phyloP scores from a whole-genome alignment of 768 basidiomycete species.

The Macrocybe gigantea region DNA sequence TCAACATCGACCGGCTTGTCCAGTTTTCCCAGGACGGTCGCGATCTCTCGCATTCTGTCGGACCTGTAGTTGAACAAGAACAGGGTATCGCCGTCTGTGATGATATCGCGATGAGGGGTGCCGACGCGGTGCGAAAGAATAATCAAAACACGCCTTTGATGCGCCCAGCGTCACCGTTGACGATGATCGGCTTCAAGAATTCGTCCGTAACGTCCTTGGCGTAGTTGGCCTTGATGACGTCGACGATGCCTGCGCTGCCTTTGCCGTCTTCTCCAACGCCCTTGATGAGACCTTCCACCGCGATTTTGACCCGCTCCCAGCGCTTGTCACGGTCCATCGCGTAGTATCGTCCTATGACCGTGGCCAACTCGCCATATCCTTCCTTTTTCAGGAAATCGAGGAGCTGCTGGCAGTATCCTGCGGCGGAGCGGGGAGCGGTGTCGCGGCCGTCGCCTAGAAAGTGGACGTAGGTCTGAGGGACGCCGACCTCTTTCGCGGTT shows the following conservation, averaged over 20 bases:
- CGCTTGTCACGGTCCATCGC: slow-evolving; percentile 97
- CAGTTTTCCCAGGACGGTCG: slow-evolving; percentile 70
- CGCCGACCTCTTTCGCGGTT: slow-evolving; percentile 79
- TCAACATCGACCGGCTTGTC: slow-evolving; percentile 83
- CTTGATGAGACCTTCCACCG: slow-evolving; percentile 76
- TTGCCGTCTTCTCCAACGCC: slow-evolving; percentile 54
- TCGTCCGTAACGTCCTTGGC: slow-evolving; percentile 87
- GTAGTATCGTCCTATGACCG: slow-evolving; percentile 87
- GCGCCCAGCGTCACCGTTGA: slow-evolving; percentile 70
- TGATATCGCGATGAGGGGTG: not conserved
- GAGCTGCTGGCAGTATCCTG: slow-evolving; percentile 72
- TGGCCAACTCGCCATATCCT: slow-evolving; percentile 75
- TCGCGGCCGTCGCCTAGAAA: slow-evolving; percentile 95
- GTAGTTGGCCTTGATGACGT: slow-evolving; percentile 64
- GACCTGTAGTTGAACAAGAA: slow-evolving; percentile 99
- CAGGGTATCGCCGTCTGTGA: slow-evolving; percentile 73
- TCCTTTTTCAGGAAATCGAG: slow-evolving; percentile 74
- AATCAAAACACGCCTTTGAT: slow-evolving; percentile 57
- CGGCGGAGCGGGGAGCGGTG: slow-evolving; percentile 82
- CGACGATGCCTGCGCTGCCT: slow-evolving; percentile 37
- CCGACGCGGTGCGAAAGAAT: not conserved
- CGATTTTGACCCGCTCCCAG: slow-evolving; percentile 91
- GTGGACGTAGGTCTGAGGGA: slow-evolving; percentile 86
- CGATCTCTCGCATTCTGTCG: slow-evolving; percentile 92
- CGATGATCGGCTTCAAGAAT: slow-evolving; percentile 92